Base-by-base conservation (phyloP, 177 flowering plant genomes). In the Tripterygium wilfordii region DNA sequence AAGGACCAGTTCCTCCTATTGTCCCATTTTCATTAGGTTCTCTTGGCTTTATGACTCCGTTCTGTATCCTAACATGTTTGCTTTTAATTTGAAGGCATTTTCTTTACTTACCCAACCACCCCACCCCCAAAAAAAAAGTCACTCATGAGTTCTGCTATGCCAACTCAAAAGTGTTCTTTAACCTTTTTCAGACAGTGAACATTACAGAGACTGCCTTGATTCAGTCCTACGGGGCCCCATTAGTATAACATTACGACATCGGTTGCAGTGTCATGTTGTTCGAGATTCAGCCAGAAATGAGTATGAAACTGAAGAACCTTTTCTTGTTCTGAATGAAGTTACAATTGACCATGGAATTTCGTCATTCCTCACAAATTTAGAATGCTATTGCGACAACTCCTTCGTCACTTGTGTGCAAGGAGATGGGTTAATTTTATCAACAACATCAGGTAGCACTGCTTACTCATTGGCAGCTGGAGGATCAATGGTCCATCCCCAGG, bases 401-500 rank as follows among this genome's bases (percentile, higher is more conserved):
- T 92, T 92, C 50, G 92, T 92, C 29, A 92, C 99, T 5, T 62
- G 73, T 25, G 97, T 92, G 13, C 99, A 92, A 81, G 99, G 99
- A 30, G 99, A 92, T 64, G 97, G 99, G 13, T 62, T 92, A 48
- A 89, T 92, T 26, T 46, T 92, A 50, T 89, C 99, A 29, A 92
- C 94, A 30, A 88, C 99, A 48, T 89, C 99, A 16, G 99, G 99
- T 44, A 92, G 99, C 67, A 92, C 99, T 17, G 99, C 99, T 43
- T 92, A 92, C 68, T 92, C 99, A 3, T 64, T 92, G 51, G 99
- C 99, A 19, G 97, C 97, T 54, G 99, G 99, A 53, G 99, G 99
- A 59, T 92, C 99, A 24, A 89, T 92, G 99, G 99, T 92, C 35
- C 99, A 92, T 61, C 99, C 99, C 27, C 97, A 88, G 99, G 99